These are phyloP conservation scores for Trametes hirsuta DNA, from an alignment of 1,284 basidiomycete genomes.

Conservation along the genomic window DNA sequence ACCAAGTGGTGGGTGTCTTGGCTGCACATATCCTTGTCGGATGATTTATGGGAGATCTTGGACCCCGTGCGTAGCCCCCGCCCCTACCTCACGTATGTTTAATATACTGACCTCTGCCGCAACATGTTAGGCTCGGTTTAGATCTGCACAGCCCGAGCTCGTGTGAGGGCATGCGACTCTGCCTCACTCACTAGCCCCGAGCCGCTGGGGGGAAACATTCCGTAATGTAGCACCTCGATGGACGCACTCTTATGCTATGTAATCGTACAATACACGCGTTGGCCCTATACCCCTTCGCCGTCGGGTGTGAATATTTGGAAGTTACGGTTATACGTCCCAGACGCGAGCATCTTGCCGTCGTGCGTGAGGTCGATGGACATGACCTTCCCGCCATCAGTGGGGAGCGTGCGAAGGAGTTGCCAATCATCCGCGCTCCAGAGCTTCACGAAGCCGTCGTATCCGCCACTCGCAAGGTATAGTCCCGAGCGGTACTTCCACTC, in stretches of 20 bases:
- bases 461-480: conserved; percentile 90
- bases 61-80: background rate
- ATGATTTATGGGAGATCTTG: conserved; percentile 5
- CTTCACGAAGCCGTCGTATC: conserved; percentile 95
- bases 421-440: conserved; percentile 99
- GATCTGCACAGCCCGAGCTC: too few species aligned
- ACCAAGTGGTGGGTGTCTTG: background rate
- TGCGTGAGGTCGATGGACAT: conserved; percentile 94
- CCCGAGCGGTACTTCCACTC: conserved; percentile 83
- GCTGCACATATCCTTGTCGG: background rate
- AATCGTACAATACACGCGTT: conserved; percentile 5
- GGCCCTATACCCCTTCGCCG: conserved; percentile 34
- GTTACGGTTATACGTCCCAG: conserved; percentile 90
- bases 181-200: background rate
- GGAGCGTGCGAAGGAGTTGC: conserved; percentile 87
- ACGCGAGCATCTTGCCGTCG: conserved; percentile 85
- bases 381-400: conserved; percentile 95
- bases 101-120: too few species aligned
- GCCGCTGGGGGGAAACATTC: background rate
- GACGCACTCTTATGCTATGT: background rate
- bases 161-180: too few species aligned
- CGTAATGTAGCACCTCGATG: background rate
- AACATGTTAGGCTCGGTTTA: too few species aligned
- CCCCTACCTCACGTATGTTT: background rate
- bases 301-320: conserved; percentile 89